Evolutionary conservation across 495 filamentous ascomycete genomes (phyloP), one percentile per base, ranked within the genome.

Genomic region (Annulohypoxylon nitens): DNA sequence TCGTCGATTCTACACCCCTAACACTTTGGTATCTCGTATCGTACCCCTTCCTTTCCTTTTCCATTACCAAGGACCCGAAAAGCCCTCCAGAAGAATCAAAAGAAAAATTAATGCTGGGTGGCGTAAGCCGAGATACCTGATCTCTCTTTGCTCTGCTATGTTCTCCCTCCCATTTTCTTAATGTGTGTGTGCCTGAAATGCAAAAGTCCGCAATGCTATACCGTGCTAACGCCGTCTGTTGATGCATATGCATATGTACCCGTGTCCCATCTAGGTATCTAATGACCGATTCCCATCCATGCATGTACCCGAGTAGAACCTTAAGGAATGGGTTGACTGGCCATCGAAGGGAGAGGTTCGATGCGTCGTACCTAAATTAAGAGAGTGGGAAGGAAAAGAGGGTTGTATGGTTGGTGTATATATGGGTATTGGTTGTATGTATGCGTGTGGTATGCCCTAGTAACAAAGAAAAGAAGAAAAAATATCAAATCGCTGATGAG

Each of bases 81-180:
- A 12, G 51, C 23, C n/a, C 26, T 54, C 9, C 36, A 39, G 5
- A 26, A 25, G 41, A 34, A 60, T 34, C 34, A 61, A 54, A 57
- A 34, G 30, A 30, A 37, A 64, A 63, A 39, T 9, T 39, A 25
- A 65, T 34, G 30, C 11, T 36, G 11, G 20, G 39, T 70, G 71
- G 71, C 71, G 67, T 70, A 67, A 67, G 71, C 71, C 71, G 71
- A 74, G 71, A 74, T 74, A 41, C 67, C 71, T 33, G 71, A 74
- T 74, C 71, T 74, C 71, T 74, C 71, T 74, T 70, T 26, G 12
- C 23, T 71, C 8, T 57, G 34, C n/a, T 41, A 6, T 30, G 30
- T 50, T 26, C 50, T 11, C 48, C 48, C 12, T 48, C 39, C 48
- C 12, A 30, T 26, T 25, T 70, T 55, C 34, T 54, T 14, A 11